These are phyloP conservation scores for Paracoccidioides brasiliensis DNA, from an alignment of 2,329 filamentous ascomycete genomes.

Conservation along the genomic window DNA sequence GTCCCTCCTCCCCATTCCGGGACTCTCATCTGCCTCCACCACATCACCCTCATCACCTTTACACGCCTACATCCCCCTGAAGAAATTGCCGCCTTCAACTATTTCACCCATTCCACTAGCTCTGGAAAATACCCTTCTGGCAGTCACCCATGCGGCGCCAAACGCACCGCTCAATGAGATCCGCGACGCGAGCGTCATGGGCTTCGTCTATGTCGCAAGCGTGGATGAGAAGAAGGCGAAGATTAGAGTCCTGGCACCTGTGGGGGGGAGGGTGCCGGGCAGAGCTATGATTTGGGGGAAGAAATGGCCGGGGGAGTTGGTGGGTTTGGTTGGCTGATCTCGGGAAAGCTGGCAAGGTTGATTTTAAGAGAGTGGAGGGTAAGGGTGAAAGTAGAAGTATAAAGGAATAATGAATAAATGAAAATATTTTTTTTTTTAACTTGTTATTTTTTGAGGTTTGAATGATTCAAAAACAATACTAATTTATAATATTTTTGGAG, in stretches of 20 bases:
- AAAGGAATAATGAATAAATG: background rate
- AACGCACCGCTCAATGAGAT: constrained; percentile 60
- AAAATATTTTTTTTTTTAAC: background rate
- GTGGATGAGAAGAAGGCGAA: constrained; percentile 75
- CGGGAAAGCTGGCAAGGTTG: background rate
- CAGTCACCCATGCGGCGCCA: constrained; percentile 64
- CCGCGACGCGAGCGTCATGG: constrained; percentile 71
- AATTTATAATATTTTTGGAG: no score
- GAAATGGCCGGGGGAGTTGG: constrained; percentile 71
- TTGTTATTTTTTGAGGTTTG: background rate
- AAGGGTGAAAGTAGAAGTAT: background rate
- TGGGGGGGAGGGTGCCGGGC: constrained; percentile 67
- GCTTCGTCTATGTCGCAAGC: constrained; percentile 84
- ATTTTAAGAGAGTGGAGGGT: background rate
- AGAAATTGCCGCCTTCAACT: constrained; percentile 46
- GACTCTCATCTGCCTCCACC: constrained; percentile 17
- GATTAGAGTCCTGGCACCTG: constrained; percentile 68
- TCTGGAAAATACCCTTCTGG: constrained; percentile 70
- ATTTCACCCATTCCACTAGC: constrained; percentile 35
- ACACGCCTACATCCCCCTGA: constrained; percentile 29
- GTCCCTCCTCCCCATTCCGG: constrained; percentile 12
- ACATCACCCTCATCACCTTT: constrained; percentile 16
- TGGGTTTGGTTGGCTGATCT: constrained; percentile 52
- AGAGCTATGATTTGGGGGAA: constrained; percentile 67
- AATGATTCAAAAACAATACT: background rate